Conservation (phyloP, 352 stramenopile species). For the Phytophthora agathidicida region DNA sequence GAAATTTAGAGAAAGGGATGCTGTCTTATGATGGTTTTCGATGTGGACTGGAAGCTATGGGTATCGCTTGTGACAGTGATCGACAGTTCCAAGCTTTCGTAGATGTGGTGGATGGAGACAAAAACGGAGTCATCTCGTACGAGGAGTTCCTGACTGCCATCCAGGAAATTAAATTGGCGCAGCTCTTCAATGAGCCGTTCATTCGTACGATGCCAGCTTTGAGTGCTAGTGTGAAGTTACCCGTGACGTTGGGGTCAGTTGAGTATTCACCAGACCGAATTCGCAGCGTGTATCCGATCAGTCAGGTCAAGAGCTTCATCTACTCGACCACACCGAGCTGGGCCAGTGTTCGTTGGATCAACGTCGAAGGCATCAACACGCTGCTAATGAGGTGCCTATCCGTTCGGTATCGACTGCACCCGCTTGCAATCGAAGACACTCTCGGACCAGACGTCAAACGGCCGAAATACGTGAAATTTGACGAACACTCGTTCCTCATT, state of each 20-base stretch:
- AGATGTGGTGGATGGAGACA: constrained; percentile 75
- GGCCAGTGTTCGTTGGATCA: constrained; percentile 83
- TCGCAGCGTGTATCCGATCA: constrained; percentile 68
- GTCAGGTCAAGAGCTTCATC: constrained; percentile 76
- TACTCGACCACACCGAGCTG: constrained; percentile 77
- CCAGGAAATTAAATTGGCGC: constrained; percentile 87
- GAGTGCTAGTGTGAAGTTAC: constrained; percentile 3
- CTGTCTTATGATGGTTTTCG: constrained; percentile 77
- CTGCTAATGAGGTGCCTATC: constrained; percentile 69
- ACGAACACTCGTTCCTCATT: constrained; percentile 80
- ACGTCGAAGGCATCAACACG: constrained; percentile 63
- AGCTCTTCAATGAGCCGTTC: constrained; percentile 77
- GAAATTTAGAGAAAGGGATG: constrained; percentile 43
- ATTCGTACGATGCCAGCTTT: constrained; percentile 41
- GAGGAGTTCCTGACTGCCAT: constrained; percentile 84
- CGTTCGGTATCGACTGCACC: constrained; percentile 84
- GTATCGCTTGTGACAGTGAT: constrained; percentile 67
- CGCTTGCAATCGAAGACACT: constrained; percentile 79
- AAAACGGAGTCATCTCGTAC: constrained; percentile 80
- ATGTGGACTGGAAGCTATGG: constrained; percentile 69
- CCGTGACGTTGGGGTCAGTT: constrained; percentile 53
- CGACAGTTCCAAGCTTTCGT: constrained; percentile 74
- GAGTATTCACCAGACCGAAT: constrained; percentile 81
- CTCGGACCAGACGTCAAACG: constrained; percentile 73
- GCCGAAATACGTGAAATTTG: constrained; percentile 85